These are phyloP conservation scores for Fraxinus pennsylvanica DNA, from an alignment of 257 asterid genomes.

Conservation along the genomic window DNA sequence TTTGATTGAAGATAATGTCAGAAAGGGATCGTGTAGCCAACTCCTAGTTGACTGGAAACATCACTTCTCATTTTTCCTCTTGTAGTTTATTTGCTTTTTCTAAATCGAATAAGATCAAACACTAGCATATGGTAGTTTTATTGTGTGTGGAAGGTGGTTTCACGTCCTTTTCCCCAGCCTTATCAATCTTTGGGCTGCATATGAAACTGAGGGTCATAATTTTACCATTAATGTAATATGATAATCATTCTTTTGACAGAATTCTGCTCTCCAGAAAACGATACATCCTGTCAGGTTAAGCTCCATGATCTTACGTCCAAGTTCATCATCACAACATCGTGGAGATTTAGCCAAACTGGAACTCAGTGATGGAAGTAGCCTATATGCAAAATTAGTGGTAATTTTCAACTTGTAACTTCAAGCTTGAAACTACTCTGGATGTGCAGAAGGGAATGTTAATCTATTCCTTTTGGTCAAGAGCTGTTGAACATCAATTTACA, in stretches of 20 bases:
- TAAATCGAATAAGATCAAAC: background rate
- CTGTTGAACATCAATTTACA: conserved; percentile 1
- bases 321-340: conserved; percentile 46
- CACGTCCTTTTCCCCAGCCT: background rate
- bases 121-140: background rate
- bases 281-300: conserved; percentile 70
- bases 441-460: conserved; percentile 15
- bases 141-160: background rate
- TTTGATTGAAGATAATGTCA: background rate
- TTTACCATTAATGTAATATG: background rate
- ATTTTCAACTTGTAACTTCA: conserved; percentile 20
- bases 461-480: background rate
- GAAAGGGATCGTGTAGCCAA: background rate
- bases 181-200: background rate
- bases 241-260: conserved; percentile 45
- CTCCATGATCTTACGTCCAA: conserved; percentile 56
- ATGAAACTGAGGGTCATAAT: background rate
- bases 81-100: background rate
- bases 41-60: background rate
- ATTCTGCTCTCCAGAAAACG: conserved; percentile 49
- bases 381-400: conserved; percentile 89
- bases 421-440: background rate
- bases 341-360: conserved; percentile 69
- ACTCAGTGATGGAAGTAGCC: conserved; percentile 68
- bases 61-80: background rate